phyloP scores from a whole-genome alignment of 2,329 filamentous ascomycete species.

The Whalleya microplaca region DNA sequence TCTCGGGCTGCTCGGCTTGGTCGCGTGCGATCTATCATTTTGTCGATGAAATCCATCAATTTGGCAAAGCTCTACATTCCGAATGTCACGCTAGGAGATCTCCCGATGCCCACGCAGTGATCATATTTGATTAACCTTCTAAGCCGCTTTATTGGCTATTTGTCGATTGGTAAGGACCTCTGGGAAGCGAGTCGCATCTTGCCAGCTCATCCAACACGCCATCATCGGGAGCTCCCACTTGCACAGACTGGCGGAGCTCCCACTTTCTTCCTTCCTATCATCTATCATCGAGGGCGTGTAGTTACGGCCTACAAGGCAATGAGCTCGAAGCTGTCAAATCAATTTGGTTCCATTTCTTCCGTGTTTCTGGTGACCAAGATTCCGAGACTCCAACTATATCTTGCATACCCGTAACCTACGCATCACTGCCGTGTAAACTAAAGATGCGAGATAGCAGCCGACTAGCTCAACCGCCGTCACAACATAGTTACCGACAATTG shows the following conservation, averaged over 20 bases:
- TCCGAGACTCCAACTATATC: constrained; percentile 1
- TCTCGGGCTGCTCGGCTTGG: no score
- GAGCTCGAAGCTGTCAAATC: not conserved
- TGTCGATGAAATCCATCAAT: not conserved
- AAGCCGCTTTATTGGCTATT: not conserved
- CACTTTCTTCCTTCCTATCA: not conserved
- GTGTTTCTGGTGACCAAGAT: not conserved
- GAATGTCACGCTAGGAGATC: not conserved
- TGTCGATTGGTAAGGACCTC: constrained; percentile 8
- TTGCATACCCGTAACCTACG: constrained; percentile 13
- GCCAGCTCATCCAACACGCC: constrained; percentile 16
- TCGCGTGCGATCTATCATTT: no score
- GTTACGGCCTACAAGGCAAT: not conserved
- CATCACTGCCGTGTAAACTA: not conserved
- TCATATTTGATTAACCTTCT: not conserved
- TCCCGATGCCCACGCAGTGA: not conserved
- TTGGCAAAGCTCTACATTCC: not conserved
- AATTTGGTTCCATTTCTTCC: not conserved
- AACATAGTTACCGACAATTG: not conserved
- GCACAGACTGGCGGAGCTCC: not conserved
- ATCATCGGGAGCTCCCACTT: not conserved
- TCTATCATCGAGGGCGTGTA: not conserved
- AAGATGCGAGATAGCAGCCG: not conserved
- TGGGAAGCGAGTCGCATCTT: constrained; percentile 14
- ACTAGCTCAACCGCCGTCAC: not conserved